Evolutionary conservation across 2,329 filamentous ascomycete genomes (phyloP).

Genomic region (Bretziella fagacearum): DNA sequence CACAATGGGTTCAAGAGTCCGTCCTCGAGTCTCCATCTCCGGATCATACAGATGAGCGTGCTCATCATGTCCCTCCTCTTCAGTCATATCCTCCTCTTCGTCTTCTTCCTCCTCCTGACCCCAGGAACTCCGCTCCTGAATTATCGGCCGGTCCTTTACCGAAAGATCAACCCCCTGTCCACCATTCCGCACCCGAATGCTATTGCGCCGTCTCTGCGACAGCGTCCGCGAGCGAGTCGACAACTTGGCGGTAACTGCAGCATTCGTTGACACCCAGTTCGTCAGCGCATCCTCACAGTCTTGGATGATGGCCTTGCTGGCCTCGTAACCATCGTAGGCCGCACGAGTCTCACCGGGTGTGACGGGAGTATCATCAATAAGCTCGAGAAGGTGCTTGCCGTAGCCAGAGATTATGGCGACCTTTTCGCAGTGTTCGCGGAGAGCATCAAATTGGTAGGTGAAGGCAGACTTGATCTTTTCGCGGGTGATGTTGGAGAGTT

Average conservation of each 20-base stretch:
- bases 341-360: conserved; percentile 92
- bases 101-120: conserved; percentile 47
- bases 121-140: conserved; percentile 73
- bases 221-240: conserved; percentile 76
- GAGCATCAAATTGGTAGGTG: conserved; percentile 92
- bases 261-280: conserved; percentile 89
- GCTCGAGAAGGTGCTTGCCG: conserved; percentile 93
- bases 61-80: conserved; percentile 48
- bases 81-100: conserved; percentile 32
- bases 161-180: conserved; percentile 64
- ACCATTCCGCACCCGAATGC: conserved; percentile 42
- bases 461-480: conserved; percentile 99
- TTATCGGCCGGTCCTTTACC: conserved; percentile 53
- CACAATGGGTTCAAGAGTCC: conserved; percentile 34
- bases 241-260: conserved; percentile 71
- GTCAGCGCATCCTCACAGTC: conserved; percentile 95
- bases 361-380: conserved; percentile 91
- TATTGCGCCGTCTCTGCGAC: conserved; percentile 65
- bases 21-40: conserved; percentile 39
- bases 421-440: conserved; percentile 96
- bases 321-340: conserved; percentile 95
- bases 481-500: conserved; percentile 97
- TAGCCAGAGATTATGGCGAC: conserved; percentile 94
- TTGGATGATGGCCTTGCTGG: conserved; percentile 96
- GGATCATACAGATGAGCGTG: conserved; percentile 31